phyloP scores from a whole-genome alignment of 2,329 filamentous ascomycete species.

The Zasmidium angulare region DNA sequence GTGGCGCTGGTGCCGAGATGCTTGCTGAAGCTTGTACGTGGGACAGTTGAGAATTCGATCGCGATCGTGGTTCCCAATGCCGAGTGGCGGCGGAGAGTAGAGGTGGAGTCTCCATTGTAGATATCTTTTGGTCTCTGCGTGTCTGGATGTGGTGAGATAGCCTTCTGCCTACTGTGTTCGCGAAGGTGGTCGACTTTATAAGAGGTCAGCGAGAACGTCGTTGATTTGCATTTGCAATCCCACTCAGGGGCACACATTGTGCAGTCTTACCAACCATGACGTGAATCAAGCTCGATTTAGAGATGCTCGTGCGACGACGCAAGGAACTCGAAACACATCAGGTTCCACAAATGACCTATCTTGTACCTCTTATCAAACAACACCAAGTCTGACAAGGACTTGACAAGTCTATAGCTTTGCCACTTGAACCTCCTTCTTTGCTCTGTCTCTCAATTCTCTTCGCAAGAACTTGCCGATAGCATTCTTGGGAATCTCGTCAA shows the following conservation, averaged over 20 bases:
- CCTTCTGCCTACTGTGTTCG: too few relatives aligned
- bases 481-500: slow-evolving; percentile 48
- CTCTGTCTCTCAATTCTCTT: slow-evolving; percentile 42
- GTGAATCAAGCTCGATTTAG: not conserved
- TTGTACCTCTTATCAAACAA: not conserved
- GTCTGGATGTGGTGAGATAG: too few relatives aligned
- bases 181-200: too few relatives aligned
- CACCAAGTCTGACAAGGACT: not conserved
- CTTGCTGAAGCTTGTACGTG: not conserved
- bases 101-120: not conserved
- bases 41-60: not conserved
- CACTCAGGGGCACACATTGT: not conserved
- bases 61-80: not conserved
- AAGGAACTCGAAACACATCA: not conserved
- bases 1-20: not conserved
- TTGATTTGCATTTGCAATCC: not conserved
- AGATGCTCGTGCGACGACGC: not conserved
- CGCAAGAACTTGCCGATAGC: slow-evolving; percentile 48
- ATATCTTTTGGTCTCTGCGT: too few relatives aligned
- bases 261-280: not conserved
- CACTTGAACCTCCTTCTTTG: slow-evolving; percentile 38
- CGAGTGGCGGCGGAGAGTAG: not conserved
- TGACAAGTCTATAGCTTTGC: not conserved
- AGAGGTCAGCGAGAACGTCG: too few relatives aligned
- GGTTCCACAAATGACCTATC: not conserved